Conservation (phyloP, 352 stramenopile species). For the Thalassiosira exigua region DNA sequence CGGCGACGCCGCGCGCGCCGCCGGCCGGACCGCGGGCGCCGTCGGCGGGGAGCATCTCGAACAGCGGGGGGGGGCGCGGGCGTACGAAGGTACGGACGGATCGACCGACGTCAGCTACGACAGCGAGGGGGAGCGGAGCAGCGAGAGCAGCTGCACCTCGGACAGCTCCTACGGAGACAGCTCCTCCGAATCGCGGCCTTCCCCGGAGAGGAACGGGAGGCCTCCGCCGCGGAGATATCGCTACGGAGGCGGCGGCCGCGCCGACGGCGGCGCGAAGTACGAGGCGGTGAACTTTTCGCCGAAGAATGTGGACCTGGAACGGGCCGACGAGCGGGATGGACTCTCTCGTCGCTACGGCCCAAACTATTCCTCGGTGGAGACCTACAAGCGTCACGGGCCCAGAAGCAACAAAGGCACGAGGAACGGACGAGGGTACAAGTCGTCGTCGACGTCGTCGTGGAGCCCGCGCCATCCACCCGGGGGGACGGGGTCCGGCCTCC, state of each 20-base stretch:
- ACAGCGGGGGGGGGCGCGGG: neutral
- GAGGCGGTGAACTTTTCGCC: no score
- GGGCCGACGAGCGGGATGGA: neutral
- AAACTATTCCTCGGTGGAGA: constrained; percentile 38
- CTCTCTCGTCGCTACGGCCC: neutral
- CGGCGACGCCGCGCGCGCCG: no score
- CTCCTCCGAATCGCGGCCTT: neutral
- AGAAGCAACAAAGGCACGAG: no score
- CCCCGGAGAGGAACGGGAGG: no score
- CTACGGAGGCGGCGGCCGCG: no score
- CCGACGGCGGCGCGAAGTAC: no score
- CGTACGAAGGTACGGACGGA: neutral
- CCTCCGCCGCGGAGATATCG: no score
- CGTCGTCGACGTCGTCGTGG: no score
- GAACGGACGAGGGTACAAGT: no score
- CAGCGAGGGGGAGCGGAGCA: constrained; percentile 10
- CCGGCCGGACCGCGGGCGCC: no score
- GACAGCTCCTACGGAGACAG: constrained; percentile 15
- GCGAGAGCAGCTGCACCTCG: constrained; percentile 22
- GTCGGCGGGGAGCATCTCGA: neutral
- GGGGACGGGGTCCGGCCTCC: neutral
- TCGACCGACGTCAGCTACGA: constrained; percentile 32
- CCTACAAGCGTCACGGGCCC: no score
- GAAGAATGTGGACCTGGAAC: no score
- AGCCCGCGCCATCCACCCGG: neutral